A percentile compares a stretch with the other conserved stretches of the same genome.
Evolutionary conservation across 257 asterid species (phyloP).

Genomic region (Echites panduratus): DNA sequence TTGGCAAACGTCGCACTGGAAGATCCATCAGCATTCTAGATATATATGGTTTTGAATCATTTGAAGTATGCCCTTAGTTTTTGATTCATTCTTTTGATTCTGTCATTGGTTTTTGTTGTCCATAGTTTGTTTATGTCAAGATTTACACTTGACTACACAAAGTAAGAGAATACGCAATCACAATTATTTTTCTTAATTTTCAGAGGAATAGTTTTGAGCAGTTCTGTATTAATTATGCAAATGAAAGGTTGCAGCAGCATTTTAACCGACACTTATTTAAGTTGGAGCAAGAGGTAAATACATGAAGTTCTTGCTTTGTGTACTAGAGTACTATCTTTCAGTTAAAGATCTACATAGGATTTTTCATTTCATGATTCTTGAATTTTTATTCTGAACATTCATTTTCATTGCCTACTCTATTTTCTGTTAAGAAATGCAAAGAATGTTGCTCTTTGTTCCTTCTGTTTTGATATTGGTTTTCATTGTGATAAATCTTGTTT

Average conservation of each 20-base stretch:
- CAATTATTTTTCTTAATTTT: constrained; percentile 7
- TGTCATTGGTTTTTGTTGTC: constrained; percentile 1
- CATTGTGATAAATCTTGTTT: neutral
- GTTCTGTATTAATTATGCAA: constrained; percentile 96
- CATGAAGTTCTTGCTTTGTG: neutral
- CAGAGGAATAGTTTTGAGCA: constrained; percentile 98
- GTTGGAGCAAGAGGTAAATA: constrained; percentile 91
- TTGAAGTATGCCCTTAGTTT: constrained; percentile 51
- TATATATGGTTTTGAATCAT: constrained; percentile 97
- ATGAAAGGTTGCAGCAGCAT: constrained; percentile 95
- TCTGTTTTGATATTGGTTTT: neutral
- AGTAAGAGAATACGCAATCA: neutral
- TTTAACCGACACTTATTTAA: constrained; percentile 97
- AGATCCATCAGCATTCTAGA: constrained; percentile 97
- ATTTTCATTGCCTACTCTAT: neutral
- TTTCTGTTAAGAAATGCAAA: neutral
- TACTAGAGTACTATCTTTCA: neutral
- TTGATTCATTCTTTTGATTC: constrained; percentile 12
- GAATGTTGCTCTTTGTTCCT: neutral
- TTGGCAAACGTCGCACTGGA: constrained; percentile 93
- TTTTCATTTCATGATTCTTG: neutral
- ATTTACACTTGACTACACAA: too few species aligned
- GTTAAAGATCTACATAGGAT: neutral
- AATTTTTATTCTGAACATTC: neutral
- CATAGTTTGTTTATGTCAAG: neutral